phyloP scores from a whole-genome alignment of 495 filamentous ascomycete genomes.

The Penicillium cataractarum region DNA sequence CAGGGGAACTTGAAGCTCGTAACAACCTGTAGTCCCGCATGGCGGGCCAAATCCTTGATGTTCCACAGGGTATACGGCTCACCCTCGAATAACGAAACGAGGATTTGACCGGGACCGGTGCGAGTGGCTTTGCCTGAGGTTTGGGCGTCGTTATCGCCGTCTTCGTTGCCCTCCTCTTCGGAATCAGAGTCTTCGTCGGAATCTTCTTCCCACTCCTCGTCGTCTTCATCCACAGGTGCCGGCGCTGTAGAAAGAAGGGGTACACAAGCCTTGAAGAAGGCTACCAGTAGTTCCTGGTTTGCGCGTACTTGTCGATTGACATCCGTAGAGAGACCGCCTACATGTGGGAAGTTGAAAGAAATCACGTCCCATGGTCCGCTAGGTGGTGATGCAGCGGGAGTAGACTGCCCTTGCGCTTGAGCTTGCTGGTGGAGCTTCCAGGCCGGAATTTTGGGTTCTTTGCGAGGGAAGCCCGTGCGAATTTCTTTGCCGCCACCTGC shows the following conservation, averaged over 20 bases:
- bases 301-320: conserved; percentile 90
- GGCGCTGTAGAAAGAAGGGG: conserved; percentile 50
- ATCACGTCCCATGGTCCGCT: conserved; percentile 69
- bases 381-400: background rate
- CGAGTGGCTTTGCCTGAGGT: conserved; percentile 27
- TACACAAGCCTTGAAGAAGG: conserved; percentile 70
- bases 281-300: conserved; percentile 88
- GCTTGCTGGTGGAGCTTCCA: conserved; percentile 31
- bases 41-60: conserved; percentile 79
- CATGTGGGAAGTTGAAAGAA: conserved; percentile 96
- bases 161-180: conserved; percentile 18
- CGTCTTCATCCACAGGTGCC: conserved; percentile 31
- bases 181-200: conserved; percentile 21
- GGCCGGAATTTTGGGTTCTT: conserved; percentile 36
- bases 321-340: conserved; percentile 87
- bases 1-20: conserved; percentile 79
- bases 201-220: conserved; percentile 30
- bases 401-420: conserved; percentile 1
- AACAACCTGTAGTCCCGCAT: conserved; percentile 73
- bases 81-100: conserved; percentile 89
- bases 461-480: conserved; percentile 34
- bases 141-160: conserved; percentile 20
- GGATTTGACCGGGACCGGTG: conserved; percentile 61
- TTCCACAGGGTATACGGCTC: conserved; percentile 97
- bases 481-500: conserved; percentile 48